Evolutionary conservation across 2,329 filamentous ascomycete genomes (phyloP).

Genomic region (Verticillium nubilum): DNA sequence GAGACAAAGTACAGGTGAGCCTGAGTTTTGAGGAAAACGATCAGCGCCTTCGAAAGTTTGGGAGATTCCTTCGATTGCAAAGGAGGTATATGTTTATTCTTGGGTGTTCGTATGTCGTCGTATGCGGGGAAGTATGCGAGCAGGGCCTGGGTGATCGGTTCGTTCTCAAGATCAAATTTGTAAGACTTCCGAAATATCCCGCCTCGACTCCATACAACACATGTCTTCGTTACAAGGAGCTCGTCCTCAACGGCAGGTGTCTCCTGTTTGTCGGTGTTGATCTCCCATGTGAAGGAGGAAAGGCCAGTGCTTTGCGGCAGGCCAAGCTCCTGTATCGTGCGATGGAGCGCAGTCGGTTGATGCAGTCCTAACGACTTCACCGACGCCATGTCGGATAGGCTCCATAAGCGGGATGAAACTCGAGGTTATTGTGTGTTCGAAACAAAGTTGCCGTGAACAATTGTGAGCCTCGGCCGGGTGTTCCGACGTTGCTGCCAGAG

Average conservation of each 20-base stretch:
- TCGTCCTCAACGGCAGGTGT: slow-evolving; percentile 62
- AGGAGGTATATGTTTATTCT: slow-evolving; percentile 6
- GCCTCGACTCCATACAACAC: slow-evolving; percentile 86
- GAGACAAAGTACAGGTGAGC: slow-evolving; percentile 89
- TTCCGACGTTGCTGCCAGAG: background rate
- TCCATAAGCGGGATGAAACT: slow-evolving; percentile 15
- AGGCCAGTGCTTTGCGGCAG: slow-evolving; percentile 62
- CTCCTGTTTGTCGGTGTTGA: slow-evolving; percentile 36
- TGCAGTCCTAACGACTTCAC: slow-evolving; percentile 89
- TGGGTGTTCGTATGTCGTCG: slow-evolving; percentile 25
- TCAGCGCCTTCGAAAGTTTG: slow-evolving; percentile 62
- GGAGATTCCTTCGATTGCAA: slow-evolving; percentile 4
- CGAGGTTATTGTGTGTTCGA: too few relatives aligned
- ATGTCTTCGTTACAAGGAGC: slow-evolving; percentile 66
- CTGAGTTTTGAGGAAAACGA: slow-evolving; percentile 88
- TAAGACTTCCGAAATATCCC: slow-evolving; percentile 81
- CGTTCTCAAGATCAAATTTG: slow-evolving; percentile 80
- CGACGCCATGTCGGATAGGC: slow-evolving; percentile 64
- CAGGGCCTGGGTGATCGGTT: slow-evolving; percentile 79
- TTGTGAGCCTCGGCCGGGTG: too few relatives aligned
- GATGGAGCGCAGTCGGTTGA: slow-evolving; percentile 75
- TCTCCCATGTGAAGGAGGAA: slow-evolving; percentile 72
- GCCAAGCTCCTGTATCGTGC: slow-evolving; percentile 76
- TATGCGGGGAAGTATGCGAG: slow-evolving; percentile 72
- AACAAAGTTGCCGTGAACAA: too few relatives aligned